Evolutionary conservation across 2,329 filamentous ascomycete species (phyloP).

Genomic region (Beauveria pseudobassiana): DNA sequence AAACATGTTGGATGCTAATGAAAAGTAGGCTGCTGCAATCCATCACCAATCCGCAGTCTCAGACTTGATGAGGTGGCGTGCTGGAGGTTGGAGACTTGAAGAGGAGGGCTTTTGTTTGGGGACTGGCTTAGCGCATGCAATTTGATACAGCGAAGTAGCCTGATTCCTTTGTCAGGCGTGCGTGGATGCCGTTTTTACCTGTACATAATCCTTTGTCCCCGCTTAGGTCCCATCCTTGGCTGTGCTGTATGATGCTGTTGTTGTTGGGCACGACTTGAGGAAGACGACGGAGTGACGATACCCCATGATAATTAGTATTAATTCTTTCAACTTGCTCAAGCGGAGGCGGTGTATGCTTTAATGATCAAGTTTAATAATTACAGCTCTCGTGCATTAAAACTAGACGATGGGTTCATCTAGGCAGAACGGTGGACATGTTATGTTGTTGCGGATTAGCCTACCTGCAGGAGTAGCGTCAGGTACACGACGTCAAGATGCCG

Average conservation of each 20-base stretch:
- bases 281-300: constrained; percentile 10
- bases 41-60: constrained; percentile 14
- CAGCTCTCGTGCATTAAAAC: too few relatives aligned
- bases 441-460: too few relatives aligned
- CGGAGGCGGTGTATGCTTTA: neutral
- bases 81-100: neutral
- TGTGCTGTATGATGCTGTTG: neutral
- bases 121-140: neutral
- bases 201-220: neutral
- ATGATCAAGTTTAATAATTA: neutral
- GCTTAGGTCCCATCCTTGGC: neutral
- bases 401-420: too few relatives aligned
- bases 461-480: neutral
- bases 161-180: neutral
- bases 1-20: neutral
- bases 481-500: neutral
- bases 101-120: neutral
- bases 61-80: neutral
- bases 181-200: neutral
- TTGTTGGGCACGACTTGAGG: constrained; percentile 1
- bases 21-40: constrained; percentile 15
- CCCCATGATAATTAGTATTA: constrained; percentile 9
- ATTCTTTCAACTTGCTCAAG: neutral
- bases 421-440: too few relatives aligned
- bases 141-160: neutral